Base-by-base conservation (phyloP, 345 rosid species). In the Raphanus raphanistrum region DNA sequence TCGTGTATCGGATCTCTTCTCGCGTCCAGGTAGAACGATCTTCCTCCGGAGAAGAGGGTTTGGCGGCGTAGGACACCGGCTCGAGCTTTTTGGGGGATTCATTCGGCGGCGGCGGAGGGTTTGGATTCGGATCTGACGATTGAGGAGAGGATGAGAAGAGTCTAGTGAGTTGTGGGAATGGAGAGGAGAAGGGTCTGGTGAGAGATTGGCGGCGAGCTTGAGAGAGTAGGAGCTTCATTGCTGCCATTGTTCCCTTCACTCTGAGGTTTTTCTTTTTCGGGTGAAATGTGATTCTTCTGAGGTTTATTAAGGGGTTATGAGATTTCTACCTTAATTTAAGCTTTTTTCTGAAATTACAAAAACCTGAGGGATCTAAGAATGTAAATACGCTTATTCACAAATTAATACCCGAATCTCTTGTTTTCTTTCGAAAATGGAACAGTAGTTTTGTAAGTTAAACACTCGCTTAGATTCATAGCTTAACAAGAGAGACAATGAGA, bases 1-100 rank as follows among this genome's bases (percentile, higher is more conserved):
- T 92, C 63, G 92, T 80, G 66, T 90, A 92, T 2, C 99, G 88
- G 66, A 85, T 72, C 59, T 95, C 99, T 72, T 89, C 96, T 11
- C 92, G 87, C 16, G 90, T 89, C 93, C 4, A 48, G 16, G 17
- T n/a, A 1, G 54, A 48, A n/a, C 6, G 54, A n/a, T 48, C 54
- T 48, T 48, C 54, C 17, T 21, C 21, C 21, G 48, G 48, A 41
- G 48, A 41, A 41, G 54, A 48, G 54, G 92, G 87, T 74, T 88
- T 92, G 43, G 81, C 54, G 12, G 88, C 75, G 88, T 92, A 90
- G 33, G 97, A 86, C 5, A 89, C 87, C 6, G 88, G 87, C 50
- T 90, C 86, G 76, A 92, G 36, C 0, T 61, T 55, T 5, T 48
- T 48, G 7, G 54, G 54, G 17, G 54, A 48, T 48, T 48, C 54